phyloP scores from a whole-genome alignment of 202 grass and related monocot genomes.

The Brachypodium distachyon region DNA sequence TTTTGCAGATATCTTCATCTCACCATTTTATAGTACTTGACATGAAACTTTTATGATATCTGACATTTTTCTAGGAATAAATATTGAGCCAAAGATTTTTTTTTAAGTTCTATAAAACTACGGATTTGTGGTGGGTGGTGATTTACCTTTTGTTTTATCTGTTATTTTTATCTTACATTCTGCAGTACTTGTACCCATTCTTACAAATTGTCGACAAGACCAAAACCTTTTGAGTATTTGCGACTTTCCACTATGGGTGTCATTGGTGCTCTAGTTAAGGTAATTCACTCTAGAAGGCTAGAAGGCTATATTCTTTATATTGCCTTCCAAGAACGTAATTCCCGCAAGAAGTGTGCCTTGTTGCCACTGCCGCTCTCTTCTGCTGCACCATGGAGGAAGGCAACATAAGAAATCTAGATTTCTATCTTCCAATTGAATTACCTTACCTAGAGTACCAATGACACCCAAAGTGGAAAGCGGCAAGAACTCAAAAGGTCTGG shows the following conservation, averaged over 20 bases:
- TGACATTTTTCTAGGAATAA: not conserved
- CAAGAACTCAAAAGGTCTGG: conserved; percentile 87
- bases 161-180: conserved; percentile 47
- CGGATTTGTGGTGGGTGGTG: not conserved
- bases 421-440: too few species aligned
- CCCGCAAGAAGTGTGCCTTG: too few species aligned
- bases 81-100: not conserved
- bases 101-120: conserved; percentile 5
- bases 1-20: not conserved
- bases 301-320: not conserved
- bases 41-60: not conserved
- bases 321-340: too few species aligned
- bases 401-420: not conserved
- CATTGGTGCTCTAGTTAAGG: conserved; percentile 82
- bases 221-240: conserved; percentile 57
- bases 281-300: conserved; percentile 27
- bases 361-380: too few species aligned
- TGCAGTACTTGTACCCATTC: conserved; percentile 48
- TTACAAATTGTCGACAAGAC: conserved; percentile 44
- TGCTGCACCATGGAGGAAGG: too few species aligned
- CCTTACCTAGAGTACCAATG: conserved; percentile 88
- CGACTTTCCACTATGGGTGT: conserved; percentile 62
- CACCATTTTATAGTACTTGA: not conserved
- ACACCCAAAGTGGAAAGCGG: conserved; percentile 79
- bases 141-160: not conserved